Base-by-base conservation (phyloP, 2,329 filamentous ascomycete species). In the Myrmaecium sp. region DNA sequence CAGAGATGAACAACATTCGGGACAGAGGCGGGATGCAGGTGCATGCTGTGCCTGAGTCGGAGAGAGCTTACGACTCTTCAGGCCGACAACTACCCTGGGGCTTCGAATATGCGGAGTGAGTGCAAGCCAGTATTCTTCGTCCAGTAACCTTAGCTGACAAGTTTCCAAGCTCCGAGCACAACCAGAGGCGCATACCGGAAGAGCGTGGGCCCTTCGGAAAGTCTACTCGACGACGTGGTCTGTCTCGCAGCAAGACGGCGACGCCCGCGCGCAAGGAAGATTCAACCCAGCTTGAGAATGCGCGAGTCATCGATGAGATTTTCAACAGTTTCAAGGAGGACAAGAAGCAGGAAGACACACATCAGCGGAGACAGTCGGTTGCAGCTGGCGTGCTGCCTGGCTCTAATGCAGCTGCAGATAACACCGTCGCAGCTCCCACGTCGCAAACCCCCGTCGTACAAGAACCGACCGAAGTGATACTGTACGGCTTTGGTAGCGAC, bases 401-500 rank as follows among this genome's bases (percentile, higher is more conserved):
- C 13, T 25, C n/a, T n/a, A n/a, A n/a, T n/a, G 23, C 14, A 14
- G n/a, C 27, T 13, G n/a, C 24, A 11, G 36, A 40, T 31, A 29
- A 40, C 4, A 30, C 56, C 23, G 53, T 51, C 32, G 41, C 57
- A 10, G 52, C 55, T 27, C 27, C 34, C 46, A 3, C 45, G 49
- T 23, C 12, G 14, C 30, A 55, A 52, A 36, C 44, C 37, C 31
- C 47, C 37, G 30, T 52, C 43, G 35, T 47, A 22, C 65, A 63
- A 35, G 64, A 69, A 36, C 69, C 73, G 2, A 76, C 79, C 20
- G 83, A 94, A 53, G 69, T 92, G 35, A 71, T 93, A 29, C 62
- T 95, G 10, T 79, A 84, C 38, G 86, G 86, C 16, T 94, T 84
- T 52, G 69, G 50, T 57, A 74, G 53, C 64, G 61, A 66, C 4